Conservation (phyloP, 192 early-diverging fungal genomes). For the Coemansia sp. region DNA sequence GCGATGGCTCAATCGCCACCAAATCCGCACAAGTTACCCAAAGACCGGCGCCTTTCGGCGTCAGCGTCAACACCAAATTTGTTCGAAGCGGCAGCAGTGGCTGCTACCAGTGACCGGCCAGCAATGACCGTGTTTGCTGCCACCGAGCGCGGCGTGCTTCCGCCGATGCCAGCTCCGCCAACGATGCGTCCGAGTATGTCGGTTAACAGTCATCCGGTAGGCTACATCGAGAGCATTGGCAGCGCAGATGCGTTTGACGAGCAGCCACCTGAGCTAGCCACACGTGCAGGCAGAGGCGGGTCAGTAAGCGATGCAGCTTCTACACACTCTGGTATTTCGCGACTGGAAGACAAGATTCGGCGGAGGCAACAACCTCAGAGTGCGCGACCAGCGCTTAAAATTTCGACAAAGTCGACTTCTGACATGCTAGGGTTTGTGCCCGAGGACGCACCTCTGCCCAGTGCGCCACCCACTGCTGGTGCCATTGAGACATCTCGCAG, state of each 20-base stretch:
- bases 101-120: conserved; percentile 45
- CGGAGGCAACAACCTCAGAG: conserved; percentile 25
- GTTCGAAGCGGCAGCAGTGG: conserved; percentile 43
- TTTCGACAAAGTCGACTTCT: conserved; percentile 33
- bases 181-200: conserved; percentile 40
- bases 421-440: conserved; percentile 41
- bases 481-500: conserved; percentile 27
- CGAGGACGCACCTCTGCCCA: conserved; percentile 23
- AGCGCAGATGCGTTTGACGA: conserved; percentile 1
- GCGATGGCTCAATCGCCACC: conserved; percentile 14
- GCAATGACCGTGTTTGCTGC: conserved; percentile 44
- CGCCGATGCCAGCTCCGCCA: conserved; percentile 52
- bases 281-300: conserved; percentile 8
- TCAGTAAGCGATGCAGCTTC: conserved; percentile 26
- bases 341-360: conserved; percentile 27
- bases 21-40: conserved; percentile 6
- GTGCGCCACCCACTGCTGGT: conserved; percentile 28
- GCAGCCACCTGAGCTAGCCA: not conserved
- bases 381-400: conserved; percentile 34
- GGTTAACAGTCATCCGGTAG: conserved; percentile 2
- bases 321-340: conserved; percentile 10
- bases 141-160: conserved; percentile 47
- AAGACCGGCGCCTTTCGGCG: conserved; percentile 46
- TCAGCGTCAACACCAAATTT: conserved; percentile 53
- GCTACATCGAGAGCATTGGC: not conserved